These are phyloP conservation scores for Jaminaea rosea DNA, from an alignment of 1,284 basidiomycete species.

Conservation along the genomic window DNA sequence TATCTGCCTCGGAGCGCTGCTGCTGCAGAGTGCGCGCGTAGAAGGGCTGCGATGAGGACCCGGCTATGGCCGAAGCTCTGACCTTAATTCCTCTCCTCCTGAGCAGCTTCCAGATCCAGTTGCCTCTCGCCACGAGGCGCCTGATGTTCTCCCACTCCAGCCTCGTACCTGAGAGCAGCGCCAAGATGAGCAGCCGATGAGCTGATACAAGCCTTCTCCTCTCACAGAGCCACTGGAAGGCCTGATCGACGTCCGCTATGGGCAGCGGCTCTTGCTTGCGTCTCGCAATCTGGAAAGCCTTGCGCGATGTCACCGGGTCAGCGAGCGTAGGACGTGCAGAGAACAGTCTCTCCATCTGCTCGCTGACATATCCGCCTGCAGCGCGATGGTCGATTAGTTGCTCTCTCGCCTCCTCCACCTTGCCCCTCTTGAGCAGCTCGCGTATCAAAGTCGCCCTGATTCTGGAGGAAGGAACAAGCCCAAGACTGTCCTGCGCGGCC, in stretches of 20 bases:
- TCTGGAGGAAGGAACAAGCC: constrained; percentile 15
- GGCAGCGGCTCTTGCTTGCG: constrained; percentile 10
- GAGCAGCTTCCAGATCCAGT: constrained; percentile 9
- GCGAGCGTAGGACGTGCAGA: background rate
- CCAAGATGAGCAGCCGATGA: constrained; percentile 13
- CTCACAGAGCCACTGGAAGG: constrained; percentile 15
- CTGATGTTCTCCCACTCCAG: constrained; percentile 13
- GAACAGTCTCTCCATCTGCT: constrained; percentile 16
- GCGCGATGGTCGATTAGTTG: constrained; percentile 13
- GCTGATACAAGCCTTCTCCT: constrained; percentile 13
- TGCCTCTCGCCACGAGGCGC: constrained; percentile 8
- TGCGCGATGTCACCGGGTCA: background rate
- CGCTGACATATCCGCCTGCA: constrained; percentile 16
- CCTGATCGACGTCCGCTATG: constrained; percentile 5
- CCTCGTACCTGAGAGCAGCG: constrained; percentile 11
- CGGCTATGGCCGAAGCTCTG: too few relatives aligned
- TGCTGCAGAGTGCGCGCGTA: too few relatives aligned
- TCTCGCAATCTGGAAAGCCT: too few relatives aligned
- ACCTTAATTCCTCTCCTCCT: background rate
- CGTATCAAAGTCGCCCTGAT: constrained; percentile 21
- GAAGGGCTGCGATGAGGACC: too few relatives aligned
- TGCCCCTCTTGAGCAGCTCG: constrained; percentile 11
- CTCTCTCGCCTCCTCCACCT: constrained; percentile 3
- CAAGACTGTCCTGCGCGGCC: constrained; percentile 11
- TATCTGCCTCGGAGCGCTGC: too few relatives aligned